Percentiles rank a stretch among this genome's conserved stretches.
Conservation (phyloP, 208 protist genomes). For the Eutreptiella sp. region DNA sequence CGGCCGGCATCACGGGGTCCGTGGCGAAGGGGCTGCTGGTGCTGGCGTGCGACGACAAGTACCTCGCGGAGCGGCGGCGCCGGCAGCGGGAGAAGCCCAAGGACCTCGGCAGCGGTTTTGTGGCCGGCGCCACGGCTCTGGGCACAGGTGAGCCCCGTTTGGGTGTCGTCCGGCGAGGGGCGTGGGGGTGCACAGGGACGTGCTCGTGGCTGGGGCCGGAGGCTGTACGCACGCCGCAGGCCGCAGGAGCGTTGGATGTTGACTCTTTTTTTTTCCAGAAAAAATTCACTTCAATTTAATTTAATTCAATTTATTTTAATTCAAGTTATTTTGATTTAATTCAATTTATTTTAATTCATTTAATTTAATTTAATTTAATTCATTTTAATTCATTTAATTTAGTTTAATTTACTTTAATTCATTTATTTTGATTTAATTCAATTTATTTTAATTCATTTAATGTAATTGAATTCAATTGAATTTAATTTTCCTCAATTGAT, state of each 20-base stretch:
- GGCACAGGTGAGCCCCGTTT: too few species aligned
- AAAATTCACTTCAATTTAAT: constrained; percentile 4
- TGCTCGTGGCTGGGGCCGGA: too few species aligned
- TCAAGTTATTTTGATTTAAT: neutral
- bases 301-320: neutral
- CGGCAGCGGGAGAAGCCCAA: neutral
- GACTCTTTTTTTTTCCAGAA: neutral
- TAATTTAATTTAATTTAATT: too few species aligned
- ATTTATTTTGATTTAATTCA: constrained; percentile 5
- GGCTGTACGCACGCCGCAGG: too few species aligned
- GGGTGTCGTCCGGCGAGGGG: too few species aligned
- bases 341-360: too few species aligned
- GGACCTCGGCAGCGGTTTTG: constrained; percentile 7
- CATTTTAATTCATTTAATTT: too few species aligned
- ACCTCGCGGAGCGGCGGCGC: constrained; percentile 12
- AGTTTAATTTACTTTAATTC: constrained; percentile 1
- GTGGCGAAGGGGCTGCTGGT: constrained; percentile 27
- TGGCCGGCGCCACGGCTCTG: neutral
- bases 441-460: too few species aligned
- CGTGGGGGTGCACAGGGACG: too few species aligned
- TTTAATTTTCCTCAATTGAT: too few species aligned
- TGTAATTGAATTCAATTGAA: too few species aligned
- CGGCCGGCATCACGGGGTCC: constrained; percentile 19
- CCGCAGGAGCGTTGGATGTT: too few species aligned
- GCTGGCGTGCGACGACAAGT: constrained; percentile 36